Evolutionary conservation across 345 rosid genomes (phyloP).

Genomic region (Eucalyptus sp.): DNA sequence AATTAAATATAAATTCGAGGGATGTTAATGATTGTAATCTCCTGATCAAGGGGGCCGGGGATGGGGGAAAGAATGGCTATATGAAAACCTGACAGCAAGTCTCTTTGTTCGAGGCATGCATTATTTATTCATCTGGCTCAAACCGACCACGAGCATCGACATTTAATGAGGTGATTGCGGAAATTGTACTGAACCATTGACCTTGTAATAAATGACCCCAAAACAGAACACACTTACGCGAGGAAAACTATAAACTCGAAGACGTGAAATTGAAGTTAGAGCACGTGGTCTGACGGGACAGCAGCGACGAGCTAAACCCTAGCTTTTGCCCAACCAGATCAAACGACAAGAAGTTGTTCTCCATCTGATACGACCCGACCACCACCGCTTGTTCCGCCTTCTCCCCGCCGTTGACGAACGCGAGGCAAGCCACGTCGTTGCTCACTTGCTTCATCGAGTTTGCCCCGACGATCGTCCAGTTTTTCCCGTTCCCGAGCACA

Average conservation of each 20-base stretch:
- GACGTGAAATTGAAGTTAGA: not conserved
- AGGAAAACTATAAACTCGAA: not conserved
- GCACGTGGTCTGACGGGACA: not conserved
- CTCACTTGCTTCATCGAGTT: not conserved
- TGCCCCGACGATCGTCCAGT: not conserved
- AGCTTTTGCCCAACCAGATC: constrained; percentile 8
- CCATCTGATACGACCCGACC: constrained; percentile 22
- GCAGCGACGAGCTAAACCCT: constrained; percentile 16
- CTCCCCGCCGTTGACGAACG: not conserved
- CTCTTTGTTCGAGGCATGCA: not conserved
- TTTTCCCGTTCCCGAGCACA: not conserved
- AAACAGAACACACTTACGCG: not conserved
- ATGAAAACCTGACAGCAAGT: not conserved
- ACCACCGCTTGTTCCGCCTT: constrained; percentile 1
- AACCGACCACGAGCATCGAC: not conserved
- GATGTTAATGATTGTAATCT: not conserved
- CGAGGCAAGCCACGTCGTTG: not conserved
- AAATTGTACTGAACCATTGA: not conserved
- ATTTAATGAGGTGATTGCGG: not conserved
- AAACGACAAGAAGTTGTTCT: constrained; percentile 14
- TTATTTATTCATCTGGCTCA: not conserved
- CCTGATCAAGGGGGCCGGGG: not conserved
- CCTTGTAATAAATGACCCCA: not conserved
- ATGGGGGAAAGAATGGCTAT: not conserved
- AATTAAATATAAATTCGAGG: not conserved